Evolutionary conservation across 2,329 filamentous ascomycete species (phyloP).

Genomic region (Pseudofabraea citricarpa): DNA sequence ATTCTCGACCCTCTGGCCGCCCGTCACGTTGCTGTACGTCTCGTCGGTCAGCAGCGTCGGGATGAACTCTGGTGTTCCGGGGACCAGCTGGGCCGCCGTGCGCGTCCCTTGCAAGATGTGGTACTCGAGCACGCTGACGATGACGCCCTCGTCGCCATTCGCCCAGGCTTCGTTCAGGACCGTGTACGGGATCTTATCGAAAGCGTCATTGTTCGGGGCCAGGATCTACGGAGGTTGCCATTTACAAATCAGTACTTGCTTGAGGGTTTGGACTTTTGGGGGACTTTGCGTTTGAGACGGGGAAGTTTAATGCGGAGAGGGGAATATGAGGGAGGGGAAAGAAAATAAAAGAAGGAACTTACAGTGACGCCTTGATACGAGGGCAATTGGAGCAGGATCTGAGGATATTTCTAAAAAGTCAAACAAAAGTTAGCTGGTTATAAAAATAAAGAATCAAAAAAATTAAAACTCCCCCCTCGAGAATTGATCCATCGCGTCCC

Average conservation of each 20-base stretch:
- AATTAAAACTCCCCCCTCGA: too few relatives aligned
- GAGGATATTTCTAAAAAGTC: conserved; percentile 37
- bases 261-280: too few relatives aligned
- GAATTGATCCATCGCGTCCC: too few relatives aligned
- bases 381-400: conserved; percentile 39
- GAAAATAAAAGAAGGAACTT: conserved; percentile 20
- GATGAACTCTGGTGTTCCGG: conserved; percentile 34
- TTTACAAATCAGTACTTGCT: too few relatives aligned
- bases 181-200: conserved; percentile 30
- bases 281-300: too few relatives aligned
- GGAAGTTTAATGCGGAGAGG: too few relatives aligned
- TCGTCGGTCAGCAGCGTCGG: conserved; percentile 38
- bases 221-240: conserved; percentile 30
- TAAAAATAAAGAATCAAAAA: not conserved
- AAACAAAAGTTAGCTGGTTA: conserved; percentile 6
- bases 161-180: conserved; percentile 23
- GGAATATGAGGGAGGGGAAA: too few relatives aligned
- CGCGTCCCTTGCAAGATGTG: conserved; percentile 29
- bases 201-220: conserved; percentile 31
- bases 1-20: conserved; percentile 40
- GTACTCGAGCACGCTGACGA: conserved; percentile 32
- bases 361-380: conserved; percentile 40
- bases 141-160: conserved; percentile 30
- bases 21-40: conserved; percentile 43
- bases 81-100: conserved; percentile 21